phyloP scores from a whole-genome alignment of 75 land plant species.

The Picea glauca region DNA sequence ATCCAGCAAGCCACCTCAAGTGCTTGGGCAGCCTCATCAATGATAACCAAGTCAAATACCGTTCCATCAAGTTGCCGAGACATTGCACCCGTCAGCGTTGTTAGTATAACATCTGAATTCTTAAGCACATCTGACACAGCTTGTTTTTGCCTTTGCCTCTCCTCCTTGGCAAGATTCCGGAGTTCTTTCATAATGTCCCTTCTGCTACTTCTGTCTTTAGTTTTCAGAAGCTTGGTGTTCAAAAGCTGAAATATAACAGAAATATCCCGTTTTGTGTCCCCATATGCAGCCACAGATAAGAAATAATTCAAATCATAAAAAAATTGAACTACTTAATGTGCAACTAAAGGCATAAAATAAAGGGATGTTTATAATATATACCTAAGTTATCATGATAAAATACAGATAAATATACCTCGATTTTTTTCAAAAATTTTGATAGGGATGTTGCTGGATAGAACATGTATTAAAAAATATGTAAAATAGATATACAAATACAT shows the following conservation, averaged over 20 bases:
- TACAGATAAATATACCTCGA: too few relatives aligned
- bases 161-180: conserved; percentile 86
- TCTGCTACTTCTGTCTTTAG: conserved; percentile 75
- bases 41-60: conserved; percentile 89
- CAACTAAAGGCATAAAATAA: too few relatives aligned
- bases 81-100: conserved; percentile 90
- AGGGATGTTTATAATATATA: too few relatives aligned
- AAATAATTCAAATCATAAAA: neutral
- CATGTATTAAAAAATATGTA: too few relatives aligned
- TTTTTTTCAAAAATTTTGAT: too few relatives aligned
- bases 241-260: conserved; percentile 43
- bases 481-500: too few relatives aligned
- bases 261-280: neutral
- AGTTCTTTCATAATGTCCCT: conserved; percentile 88
- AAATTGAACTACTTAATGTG: too few relatives aligned
- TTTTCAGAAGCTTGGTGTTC: conserved; percentile 81
- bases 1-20: conserved; percentile 98
- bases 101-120: conserved; percentile 79
- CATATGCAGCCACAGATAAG: neutral
- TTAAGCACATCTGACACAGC: conserved; percentile 91
- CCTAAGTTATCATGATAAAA: too few relatives aligned
- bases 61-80: conserved; percentile 63
- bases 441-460: too few relatives aligned
- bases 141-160: conserved; percentile 90
- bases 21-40: conserved; percentile 99